Evolutionary conservation across 495 filamentous ascomycete genomes (phyloP), one percentile per base, ranked within the genome.

Genomic region (Daldinia vernicosa): DNA sequence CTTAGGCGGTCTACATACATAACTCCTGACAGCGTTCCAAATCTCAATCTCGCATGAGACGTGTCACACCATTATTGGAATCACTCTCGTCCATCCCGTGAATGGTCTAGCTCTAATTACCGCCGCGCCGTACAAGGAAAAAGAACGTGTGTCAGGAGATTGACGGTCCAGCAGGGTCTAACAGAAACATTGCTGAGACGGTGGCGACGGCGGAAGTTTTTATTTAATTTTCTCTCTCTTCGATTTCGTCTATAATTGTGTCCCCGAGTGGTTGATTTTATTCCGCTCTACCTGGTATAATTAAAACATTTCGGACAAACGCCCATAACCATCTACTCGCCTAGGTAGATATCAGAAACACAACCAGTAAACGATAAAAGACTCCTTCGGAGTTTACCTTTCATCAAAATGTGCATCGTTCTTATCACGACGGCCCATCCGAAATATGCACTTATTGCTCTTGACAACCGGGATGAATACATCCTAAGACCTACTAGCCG

Each of bases 381-480:
- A 28, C 4, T 17, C 14, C 19, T n/a, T 17, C 26, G 26, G 8
- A 11, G 33, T 53, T 45, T 45, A 24, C 19, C 11, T 35, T n/a
- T 33, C 40, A 32, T 30, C 70, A 85, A 35, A 27, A 99, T 98
- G 95, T 99, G 96, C 79, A 98, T 99, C 79, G 91, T 91, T 51
- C 83, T 98, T 30, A 77, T 97, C 51, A 94, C 96, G 39, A 98
- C 94, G 4, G 88, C 92, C 33, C 95, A 99, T 78, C 96, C 96
- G 8, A 81, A 87, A 57, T 99, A 98, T 80, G 87, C 94, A 12
- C 83, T 98, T 56, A 93, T 99, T 73, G 84, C 97, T 55, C 84
- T 98, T 77, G 90, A 93, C 81, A 99, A 99, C 77, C 87, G 95
- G 76, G 95, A 99, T 89, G 94, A 98, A 84, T 98, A 91, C 80